These are phyloP conservation scores for Jackrogersella minutella DNA, from an alignment of 495 filamentous ascomycete species.

Conservation along the genomic window DNA sequence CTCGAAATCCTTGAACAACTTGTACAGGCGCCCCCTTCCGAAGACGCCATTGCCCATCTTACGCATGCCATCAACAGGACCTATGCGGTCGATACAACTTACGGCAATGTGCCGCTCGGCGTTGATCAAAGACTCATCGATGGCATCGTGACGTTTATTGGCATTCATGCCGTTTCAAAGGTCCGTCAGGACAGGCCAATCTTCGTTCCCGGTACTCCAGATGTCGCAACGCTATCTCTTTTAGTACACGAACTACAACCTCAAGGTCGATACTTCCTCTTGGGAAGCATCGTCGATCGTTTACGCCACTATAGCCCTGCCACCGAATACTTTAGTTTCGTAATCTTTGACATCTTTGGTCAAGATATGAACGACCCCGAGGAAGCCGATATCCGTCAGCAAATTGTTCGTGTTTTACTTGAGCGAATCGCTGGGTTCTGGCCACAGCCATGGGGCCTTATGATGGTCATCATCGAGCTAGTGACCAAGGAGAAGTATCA, in stretches of 20 bases:
- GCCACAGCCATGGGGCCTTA: constrained; percentile 95
- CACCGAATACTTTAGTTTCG: constrained; percentile 92
- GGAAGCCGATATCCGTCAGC: constrained; percentile 83
- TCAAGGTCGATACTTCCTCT: constrained; percentile 83
- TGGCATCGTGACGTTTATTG: constrained; percentile 83
- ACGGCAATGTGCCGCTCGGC: constrained; percentile 68
- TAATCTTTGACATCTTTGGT: constrained; percentile 86
- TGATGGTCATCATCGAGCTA: constrained; percentile 88
- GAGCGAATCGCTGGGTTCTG: constrained; percentile 89
- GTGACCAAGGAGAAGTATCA: constrained; percentile 86
- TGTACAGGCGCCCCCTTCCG: constrained; percentile 66
- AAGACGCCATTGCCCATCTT: constrained; percentile 75
- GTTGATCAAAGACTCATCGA: constrained; percentile 79
- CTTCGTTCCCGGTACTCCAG: constrained; percentile 75
- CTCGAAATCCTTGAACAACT: constrained; percentile 72
- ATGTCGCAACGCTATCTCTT: constrained; percentile 75
- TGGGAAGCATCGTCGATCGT: constrained; percentile 88
- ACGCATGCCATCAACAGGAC: constrained; percentile 69
- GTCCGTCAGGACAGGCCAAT: constrained; percentile 56
- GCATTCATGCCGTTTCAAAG: constrained; percentile 68
- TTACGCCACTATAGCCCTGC: constrained; percentile 88
- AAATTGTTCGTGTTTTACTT: constrained; percentile 85
- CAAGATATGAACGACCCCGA: constrained; percentile 77
- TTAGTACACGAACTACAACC: constrained; percentile 76
- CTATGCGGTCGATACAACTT: constrained; percentile 61